Percentiles rank a stretch among this genome's conserved stretches.
These are phyloP conservation scores for Clitopilus passeckerianus DNA, from an alignment of 768 basidiomycete genomes.

Conservation along the genomic window DNA sequence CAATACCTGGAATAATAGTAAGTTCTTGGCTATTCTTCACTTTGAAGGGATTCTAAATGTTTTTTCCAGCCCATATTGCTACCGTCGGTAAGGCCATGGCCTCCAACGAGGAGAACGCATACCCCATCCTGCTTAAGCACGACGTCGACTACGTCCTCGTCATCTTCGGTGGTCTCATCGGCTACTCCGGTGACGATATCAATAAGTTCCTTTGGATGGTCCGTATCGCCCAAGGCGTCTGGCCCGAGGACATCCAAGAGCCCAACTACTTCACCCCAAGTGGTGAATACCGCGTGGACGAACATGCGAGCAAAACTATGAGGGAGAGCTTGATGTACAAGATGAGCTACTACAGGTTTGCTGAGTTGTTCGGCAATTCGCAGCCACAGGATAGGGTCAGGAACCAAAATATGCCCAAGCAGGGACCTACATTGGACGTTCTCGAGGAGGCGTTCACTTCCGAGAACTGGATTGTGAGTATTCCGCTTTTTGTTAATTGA, in stretches of 20 bases:
- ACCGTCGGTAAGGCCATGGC: constrained; percentile 99
- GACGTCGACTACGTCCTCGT: constrained; percentile 96
- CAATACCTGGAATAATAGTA: constrained; percentile 99
- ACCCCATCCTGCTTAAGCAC: constrained; percentile 95
- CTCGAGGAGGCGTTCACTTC: constrained; percentile 98
- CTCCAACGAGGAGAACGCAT: constrained; percentile 88
- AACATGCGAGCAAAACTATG: constrained; percentile 81
- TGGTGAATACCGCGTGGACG: constrained; percentile 94
- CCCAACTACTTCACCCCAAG: constrained; percentile 87
- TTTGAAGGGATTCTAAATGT: constrained; percentile 1
- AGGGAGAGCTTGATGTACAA: constrained; percentile 98
- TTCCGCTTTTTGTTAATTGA: neutral
- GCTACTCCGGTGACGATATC: constrained; percentile 98
- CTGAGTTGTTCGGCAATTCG: constrained; percentile 75
- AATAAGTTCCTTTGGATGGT: constrained; percentile 99
- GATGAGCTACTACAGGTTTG: constrained; percentile 96
- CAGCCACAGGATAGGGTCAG: constrained; percentile 83
- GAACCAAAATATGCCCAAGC: constrained; percentile 73
- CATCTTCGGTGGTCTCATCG: constrained; percentile 95
- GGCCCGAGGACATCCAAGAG: constrained; percentile 98
- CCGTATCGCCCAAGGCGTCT: constrained; percentile 89
- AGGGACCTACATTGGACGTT: constrained; percentile 80
- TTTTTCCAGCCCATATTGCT: constrained; percentile 80
- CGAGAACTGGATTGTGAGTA: constrained; percentile 96
- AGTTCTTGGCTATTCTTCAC: constrained; percentile 23